Evolutionary conservation across 768 basidiomycete genomes (phyloP).

Genomic region (Pleurotus tuoliensis): DNA sequence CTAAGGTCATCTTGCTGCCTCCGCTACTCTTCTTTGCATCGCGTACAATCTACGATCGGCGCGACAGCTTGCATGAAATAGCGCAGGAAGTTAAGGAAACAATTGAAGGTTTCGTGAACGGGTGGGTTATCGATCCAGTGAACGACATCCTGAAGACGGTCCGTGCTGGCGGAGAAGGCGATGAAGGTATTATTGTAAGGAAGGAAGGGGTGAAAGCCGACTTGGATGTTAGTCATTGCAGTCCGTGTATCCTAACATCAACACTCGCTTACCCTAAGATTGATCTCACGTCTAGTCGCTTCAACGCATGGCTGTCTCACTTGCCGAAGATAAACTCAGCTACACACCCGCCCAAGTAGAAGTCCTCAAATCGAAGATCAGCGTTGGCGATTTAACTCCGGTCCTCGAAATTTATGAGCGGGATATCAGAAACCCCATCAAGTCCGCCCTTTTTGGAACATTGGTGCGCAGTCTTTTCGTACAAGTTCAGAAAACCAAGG

Average conservation of each 20-base stretch:
- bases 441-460: constrained; percentile 75
- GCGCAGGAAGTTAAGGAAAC: constrained; percentile 64
- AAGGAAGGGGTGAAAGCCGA: constrained; percentile 84
- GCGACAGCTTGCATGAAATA: constrained; percentile 52
- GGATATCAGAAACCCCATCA: constrained; percentile 85
- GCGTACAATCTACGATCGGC: constrained; percentile 52
- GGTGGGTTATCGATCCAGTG: constrained; percentile 88
- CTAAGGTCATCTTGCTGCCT: constrained; percentile 73
- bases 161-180: constrained; percentile 65
- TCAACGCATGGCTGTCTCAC: constrained; percentile 86
- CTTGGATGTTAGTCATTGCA: constrained; percentile 53
- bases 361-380: constrained; percentile 60
- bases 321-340: constrained; percentile 77
- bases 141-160: constrained; percentile 80
- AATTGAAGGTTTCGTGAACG: constrained; percentile 63
- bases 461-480: constrained; percentile 83
- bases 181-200: constrained; percentile 66
- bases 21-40: constrained; percentile 54
- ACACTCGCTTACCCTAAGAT: background rate
- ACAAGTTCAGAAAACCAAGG: constrained; percentile 95
- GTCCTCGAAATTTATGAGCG: constrained; percentile 87
- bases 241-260: background rate
- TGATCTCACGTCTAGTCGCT: constrained; percentile 56
- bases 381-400: constrained; percentile 79
- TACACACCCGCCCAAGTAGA: constrained; percentile 64